Evolutionary conservation across 257 asterid genomes (phyloP).

Genomic region (Nicotiana otophora): DNA sequence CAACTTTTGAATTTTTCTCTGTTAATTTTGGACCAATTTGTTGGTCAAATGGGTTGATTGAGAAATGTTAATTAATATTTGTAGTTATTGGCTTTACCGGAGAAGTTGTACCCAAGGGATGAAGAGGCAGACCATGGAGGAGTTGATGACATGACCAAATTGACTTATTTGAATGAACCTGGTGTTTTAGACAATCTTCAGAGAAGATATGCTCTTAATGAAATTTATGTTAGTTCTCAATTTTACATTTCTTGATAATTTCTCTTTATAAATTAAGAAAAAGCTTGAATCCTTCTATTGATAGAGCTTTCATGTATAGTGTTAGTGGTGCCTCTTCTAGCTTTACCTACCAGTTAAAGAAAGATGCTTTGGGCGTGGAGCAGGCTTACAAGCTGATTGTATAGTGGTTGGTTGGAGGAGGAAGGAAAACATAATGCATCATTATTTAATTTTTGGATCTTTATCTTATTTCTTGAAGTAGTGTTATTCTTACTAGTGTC

Average conservation of each 20-base stretch:
- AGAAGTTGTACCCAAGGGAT: conserved; percentile 73
- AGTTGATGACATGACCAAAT: conserved; percentile 94
- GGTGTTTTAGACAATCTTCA: conserved; percentile 91
- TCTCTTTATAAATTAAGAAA: neutral
- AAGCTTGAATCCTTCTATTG: neutral
- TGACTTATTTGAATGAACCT: conserved; percentile 91
- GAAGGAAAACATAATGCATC: neutral
- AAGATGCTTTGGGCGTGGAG: neutral
- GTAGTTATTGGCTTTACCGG: conserved; percentile 61
- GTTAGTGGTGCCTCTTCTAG: neutral
- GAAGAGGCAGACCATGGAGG: conserved; percentile 92
- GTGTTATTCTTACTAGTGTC: neutral
- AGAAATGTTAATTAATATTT: neutral
- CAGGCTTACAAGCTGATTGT: neutral
- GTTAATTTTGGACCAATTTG: neutral
- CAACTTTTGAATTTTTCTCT: neutral
- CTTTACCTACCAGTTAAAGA: neutral
- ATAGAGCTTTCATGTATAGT: neutral
- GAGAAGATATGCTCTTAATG: conserved; percentile 83
- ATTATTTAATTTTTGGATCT: neutral
- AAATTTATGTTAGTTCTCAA: conserved; percentile 65
- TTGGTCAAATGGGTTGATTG: neutral
- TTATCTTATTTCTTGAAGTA: neutral
- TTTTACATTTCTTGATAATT: conserved; percentile 11
- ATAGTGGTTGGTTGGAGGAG: neutral